A percentile compares a stretch with the other conserved stretches of the same genome.
Conservation (phyloP, 2,329 filamentous ascomycete genomes). For the Phialocephala subalpina region DNA sequence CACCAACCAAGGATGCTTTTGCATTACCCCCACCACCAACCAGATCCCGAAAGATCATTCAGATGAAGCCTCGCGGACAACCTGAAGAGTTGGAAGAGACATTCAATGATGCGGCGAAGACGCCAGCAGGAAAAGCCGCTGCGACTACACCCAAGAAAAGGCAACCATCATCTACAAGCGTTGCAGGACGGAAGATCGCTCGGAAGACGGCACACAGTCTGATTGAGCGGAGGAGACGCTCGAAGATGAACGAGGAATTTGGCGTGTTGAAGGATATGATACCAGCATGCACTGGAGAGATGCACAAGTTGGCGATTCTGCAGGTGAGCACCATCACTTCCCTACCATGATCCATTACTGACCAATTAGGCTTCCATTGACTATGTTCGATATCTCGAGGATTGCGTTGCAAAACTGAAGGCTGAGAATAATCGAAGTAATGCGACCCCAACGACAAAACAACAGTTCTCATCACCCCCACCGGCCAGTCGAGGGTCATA, state of each 20-base stretch:
- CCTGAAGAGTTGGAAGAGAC: slow-evolving; percentile 43
- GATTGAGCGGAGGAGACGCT: slow-evolving; percentile 87
- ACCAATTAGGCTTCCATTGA: slow-evolving; percentile 84
- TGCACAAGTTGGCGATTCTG: slow-evolving; percentile 96
- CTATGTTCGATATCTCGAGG: slow-evolving; percentile 92
- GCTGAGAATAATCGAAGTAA: slow-evolving; percentile 49
- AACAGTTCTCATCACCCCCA: slow-evolving; percentile 33
- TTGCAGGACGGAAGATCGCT: slow-evolving; percentile 92
- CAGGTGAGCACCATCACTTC: slow-evolving; percentile 66
- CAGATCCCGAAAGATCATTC: slow-evolving; percentile 93
- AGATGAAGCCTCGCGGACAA: slow-evolving; percentile 81
- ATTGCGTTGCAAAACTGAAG: slow-evolving; percentile 85
- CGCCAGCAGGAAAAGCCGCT: slow-evolving; percentile 31
- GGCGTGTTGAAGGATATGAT: slow-evolving; percentile 93
- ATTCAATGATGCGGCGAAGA: slow-evolving; percentile 28
- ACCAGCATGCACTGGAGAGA: slow-evolving; percentile 93
- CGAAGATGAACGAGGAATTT: slow-evolving; percentile 99
- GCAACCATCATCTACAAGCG: slow-evolving; percentile 76
- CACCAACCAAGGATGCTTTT: slow-evolving; percentile 66
- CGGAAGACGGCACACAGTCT: slow-evolving; percentile 95
- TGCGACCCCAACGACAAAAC: slow-evolving; percentile 30
- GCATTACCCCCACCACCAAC: slow-evolving; percentile 91
- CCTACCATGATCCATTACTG: not conserved
- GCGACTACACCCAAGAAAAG: slow-evolving; percentile 70
- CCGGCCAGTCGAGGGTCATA: slow-evolving; percentile 33